phyloP scores from a whole-genome alignment of 202 grass and related monocot genomes.

The Dendrocalamus latiflorus region DNA sequence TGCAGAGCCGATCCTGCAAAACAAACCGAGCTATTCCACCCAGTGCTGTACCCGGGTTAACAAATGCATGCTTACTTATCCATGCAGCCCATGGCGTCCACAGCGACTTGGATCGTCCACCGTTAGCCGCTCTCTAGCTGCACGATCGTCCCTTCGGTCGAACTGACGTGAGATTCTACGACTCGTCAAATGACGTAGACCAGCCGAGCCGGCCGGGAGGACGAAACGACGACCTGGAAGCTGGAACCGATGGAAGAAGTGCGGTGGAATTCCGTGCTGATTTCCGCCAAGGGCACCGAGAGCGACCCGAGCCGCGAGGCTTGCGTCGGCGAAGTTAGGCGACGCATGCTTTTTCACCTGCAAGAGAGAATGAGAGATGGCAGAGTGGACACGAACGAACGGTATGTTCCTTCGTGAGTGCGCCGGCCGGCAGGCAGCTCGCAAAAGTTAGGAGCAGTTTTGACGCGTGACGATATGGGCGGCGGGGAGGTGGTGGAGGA shows the following conservation, averaged over 20 bases:
- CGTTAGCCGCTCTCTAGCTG: neutral
- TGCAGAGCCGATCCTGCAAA: too few species aligned
- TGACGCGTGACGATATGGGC: slow-evolving; percentile 16
- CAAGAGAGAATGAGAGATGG: neutral
- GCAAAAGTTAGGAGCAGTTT: neutral
- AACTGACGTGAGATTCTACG: neutral
- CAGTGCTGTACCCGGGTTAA: too few species aligned
- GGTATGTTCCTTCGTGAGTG: neutral
- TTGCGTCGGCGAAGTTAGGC: neutral
- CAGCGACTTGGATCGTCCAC: neutral
- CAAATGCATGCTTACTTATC: neutral
- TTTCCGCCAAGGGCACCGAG: neutral
- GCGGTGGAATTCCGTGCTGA: neutral
- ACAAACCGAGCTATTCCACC: too few species aligned
- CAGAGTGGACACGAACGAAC: neutral
- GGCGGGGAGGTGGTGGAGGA: neutral
- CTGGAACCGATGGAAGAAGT: neutral
- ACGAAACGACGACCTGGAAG: neutral
- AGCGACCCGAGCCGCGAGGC: neutral
- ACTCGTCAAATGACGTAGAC: neutral
- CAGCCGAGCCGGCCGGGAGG: neutral
- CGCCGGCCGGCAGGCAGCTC: neutral
- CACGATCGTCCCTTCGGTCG: neutral
- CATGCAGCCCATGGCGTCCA: neutral
- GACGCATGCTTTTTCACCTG: neutral